phyloP scores from a whole-genome alignment of 164 flowering plant genomes.

The Aristolochia fimbriata region DNA sequence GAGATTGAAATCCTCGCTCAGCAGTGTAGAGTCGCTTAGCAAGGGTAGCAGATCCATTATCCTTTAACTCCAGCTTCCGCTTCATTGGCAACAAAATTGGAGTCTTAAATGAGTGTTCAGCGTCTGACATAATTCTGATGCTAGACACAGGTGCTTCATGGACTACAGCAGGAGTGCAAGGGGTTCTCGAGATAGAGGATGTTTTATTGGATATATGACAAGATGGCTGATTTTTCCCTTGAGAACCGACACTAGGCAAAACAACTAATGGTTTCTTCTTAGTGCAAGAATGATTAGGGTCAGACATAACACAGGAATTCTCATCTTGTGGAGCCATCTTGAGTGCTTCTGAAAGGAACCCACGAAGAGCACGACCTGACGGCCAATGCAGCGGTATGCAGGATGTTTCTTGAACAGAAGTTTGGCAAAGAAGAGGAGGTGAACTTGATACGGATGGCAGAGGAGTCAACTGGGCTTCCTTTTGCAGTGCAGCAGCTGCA shows the following conservation, averaged over 20 bases:
- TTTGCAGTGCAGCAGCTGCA: slow-evolving; percentile 61
- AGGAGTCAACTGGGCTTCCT: slow-evolving; percentile 84
- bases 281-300: slow-evolving; percentile 23
- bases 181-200: slow-evolving; percentile 23
- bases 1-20: slow-evolving; percentile 53
- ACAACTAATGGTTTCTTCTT: slow-evolving; percentile 52
- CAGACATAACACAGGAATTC: slow-evolving; percentile 24
- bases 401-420: slow-evolving; percentile 45
- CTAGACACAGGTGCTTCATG: slow-evolving; percentile 30
- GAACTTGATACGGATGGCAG: slow-evolving; percentile 63
- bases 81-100: slow-evolving; percentile 68
- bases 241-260: slow-evolving; percentile 43
- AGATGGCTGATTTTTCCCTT: slow-evolving; percentile 29
- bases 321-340: slow-evolving; percentile 22
- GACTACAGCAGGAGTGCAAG: slow-evolving; percentile 16
- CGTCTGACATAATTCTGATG: slow-evolving; percentile 24
- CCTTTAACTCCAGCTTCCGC: slow-evolving; percentile 69
- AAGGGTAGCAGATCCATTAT: slow-evolving; percentile 30
- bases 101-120: slow-evolving; percentile 47
- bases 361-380: slow-evolving; percentile 50
- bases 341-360: slow-evolving; percentile 40
- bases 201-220: slow-evolving; percentile 23
- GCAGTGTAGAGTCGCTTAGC: slow-evolving; percentile 46
- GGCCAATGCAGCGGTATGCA: slow-evolving; percentile 73
- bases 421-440: slow-evolving; percentile 50